A percentile compares a stretch with the other conserved stretches of the same genome.
Conservation (phyloP, 2,329 filamentous ascomycete genomes). For the Ceratocystis papillata region DNA sequence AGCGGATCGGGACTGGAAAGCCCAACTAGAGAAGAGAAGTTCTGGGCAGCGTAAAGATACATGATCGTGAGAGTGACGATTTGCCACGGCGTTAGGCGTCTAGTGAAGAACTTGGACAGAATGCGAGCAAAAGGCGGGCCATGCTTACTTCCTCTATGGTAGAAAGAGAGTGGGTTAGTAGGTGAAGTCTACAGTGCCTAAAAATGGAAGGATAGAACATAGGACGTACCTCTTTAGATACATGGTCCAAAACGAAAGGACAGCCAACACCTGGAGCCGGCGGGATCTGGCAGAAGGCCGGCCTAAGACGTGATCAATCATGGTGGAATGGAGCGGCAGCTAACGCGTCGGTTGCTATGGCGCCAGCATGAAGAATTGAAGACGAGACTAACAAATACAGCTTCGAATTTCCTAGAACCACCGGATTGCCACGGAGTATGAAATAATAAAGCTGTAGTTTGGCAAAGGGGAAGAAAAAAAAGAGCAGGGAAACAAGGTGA, state of each 20-base stretch:
- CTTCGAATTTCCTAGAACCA: neutral
- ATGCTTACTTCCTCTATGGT: constrained; percentile 64
- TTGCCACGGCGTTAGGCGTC: constrained; percentile 75
- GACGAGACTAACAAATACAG: neutral
- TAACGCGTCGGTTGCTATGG: neutral
- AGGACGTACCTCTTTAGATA: constrained; percentile 61
- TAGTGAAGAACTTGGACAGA: constrained; percentile 60
- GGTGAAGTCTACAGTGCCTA: neutral
- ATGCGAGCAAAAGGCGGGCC: constrained; percentile 66
- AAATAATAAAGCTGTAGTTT: neutral
- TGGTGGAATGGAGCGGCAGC: constrained; percentile 28
- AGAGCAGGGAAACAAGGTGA: neutral
- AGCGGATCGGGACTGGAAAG: constrained; percentile 88
- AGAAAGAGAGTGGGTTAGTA: neutral
- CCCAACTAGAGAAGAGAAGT: constrained; percentile 85
- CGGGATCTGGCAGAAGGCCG: constrained; percentile 84
- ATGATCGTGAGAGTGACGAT: constrained; percentile 77
- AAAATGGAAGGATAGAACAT: neutral
- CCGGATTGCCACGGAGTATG: neutral
- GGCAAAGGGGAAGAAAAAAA: neutral
- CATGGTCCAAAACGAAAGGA: constrained; percentile 80
- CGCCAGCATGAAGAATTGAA: neutral
- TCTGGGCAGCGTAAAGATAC: constrained; percentile 81
- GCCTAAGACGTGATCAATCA: constrained; percentile 83
- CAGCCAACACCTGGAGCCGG: constrained; percentile 82